Conservation (phyloP, 2,329 filamentous ascomycete genomes). For the Capronia coronata region DNA sequence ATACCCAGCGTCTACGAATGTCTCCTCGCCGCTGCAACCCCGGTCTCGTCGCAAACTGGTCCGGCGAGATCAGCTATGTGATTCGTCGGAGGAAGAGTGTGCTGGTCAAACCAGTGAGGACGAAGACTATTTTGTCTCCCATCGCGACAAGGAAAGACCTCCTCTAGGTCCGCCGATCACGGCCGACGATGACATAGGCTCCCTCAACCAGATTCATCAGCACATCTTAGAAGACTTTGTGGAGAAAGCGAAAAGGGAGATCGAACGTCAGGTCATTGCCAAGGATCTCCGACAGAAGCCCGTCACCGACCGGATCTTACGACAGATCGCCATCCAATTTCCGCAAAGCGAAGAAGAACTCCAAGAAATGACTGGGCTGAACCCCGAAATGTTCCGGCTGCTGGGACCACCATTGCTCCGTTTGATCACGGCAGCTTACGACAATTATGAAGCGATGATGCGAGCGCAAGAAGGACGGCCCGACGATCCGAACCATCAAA, state of each 20-base stretch:
- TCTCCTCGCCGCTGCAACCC: constrained; percentile 57
- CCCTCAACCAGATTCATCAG: constrained; percentile 40
- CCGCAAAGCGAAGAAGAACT: constrained; percentile 40
- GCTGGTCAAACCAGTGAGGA: constrained; percentile 22
- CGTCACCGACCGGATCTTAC: constrained; percentile 42
- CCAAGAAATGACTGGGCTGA: constrained; percentile 38
- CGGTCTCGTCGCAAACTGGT: constrained; percentile 36
- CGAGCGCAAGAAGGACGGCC: constrained; percentile 37
- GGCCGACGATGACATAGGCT: constrained; percentile 37
- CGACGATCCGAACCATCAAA: constrained; percentile 45
- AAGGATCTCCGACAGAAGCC: constrained; percentile 42
- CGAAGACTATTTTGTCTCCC: constrained; percentile 34
- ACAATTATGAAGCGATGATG: constrained; percentile 40
- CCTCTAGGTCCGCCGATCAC: constrained; percentile 44
- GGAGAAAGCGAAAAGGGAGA: constrained; percentile 39
- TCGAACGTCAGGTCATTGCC: constrained; percentile 39
- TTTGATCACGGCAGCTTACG: constrained; percentile 37
- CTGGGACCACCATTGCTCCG: constrained; percentile 41
- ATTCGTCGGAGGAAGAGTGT: constrained; percentile 19
- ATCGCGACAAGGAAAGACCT: constrained; percentile 30
- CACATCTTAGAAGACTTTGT: constrained; percentile 46
- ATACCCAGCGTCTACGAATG: constrained; percentile 58
- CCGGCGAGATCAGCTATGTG: constrained; percentile 27
- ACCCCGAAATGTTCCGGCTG: constrained; percentile 40
- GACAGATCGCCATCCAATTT: constrained; percentile 45